Percentiles rank a stretch among this genome's conserved stretches.
phyloP scores from a whole-genome alignment of 805 yeast genomes.

The Suhomyces vadensis region DNA sequence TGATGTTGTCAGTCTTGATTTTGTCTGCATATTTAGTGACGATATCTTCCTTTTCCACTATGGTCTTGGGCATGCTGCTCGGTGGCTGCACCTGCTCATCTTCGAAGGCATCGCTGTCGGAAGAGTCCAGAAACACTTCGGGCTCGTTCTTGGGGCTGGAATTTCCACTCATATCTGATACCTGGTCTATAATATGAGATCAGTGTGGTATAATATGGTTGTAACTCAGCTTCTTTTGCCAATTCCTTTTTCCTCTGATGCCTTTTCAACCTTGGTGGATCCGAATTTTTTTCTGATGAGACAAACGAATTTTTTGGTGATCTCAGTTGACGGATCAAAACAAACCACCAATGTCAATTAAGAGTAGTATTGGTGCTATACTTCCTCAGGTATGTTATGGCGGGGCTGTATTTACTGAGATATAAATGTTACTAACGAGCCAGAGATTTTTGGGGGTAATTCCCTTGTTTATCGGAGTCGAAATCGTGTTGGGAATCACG shows the following conservation, averaged over 20 bases:
- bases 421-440: neutral
- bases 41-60: constrained; percentile 45
- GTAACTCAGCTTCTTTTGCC: neutral
- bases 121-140: no score
- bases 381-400: constrained; percentile 2
- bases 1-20: constrained; percentile 63
- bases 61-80: constrained; percentile 19
- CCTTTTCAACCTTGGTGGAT: constrained; percentile 1
- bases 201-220: no score
- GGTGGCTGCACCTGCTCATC: neutral
- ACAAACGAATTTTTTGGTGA: no score
- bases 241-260: neutral
- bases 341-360: neutral
- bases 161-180: no score
- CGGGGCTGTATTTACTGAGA: neutral
- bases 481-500: constrained; percentile 70
- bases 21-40: constrained; percentile 63
- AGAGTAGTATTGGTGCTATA: neutral
- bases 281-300: constrained; percentile 6
- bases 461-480: constrained; percentile 88
- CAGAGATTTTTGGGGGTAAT: constrained; percentile 65
- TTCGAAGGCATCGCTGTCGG: neutral
- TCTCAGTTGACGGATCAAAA: no score
- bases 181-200: no score
- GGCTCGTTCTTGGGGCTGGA: no score